A percentile compares a stretch with the other conserved stretches of the same genome.
phyloP scores from a whole-genome alignment of 106 monocot genomes.

The Ottelia alismoides region DNA sequence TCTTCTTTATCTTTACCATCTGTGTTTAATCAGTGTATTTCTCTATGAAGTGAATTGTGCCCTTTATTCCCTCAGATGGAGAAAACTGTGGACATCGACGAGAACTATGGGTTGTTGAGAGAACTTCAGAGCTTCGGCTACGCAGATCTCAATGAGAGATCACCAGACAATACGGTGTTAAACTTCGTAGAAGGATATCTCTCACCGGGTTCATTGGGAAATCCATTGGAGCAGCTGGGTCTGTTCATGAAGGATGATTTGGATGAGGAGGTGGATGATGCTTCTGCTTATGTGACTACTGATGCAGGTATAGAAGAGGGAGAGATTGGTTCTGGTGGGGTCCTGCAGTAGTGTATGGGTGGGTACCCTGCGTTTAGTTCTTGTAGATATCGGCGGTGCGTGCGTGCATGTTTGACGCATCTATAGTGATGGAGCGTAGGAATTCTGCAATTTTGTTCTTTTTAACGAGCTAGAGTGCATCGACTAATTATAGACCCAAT shows the following conservation, averaged over 20 bases:
- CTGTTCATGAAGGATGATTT: constrained; percentile 85
- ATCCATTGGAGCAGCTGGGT: constrained; percentile 80
- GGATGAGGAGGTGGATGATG: constrained; percentile 54
- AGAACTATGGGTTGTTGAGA: constrained; percentile 44
- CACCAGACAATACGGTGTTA: constrained; percentile 45
- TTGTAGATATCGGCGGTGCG: too few relatives aligned
- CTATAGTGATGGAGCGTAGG: too few relatives aligned
- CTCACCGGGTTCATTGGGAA: too few relatives aligned
- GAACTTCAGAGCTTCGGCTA: constrained; percentile 51
- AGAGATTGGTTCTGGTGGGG: constrained; percentile 85
- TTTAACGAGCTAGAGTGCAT: too few relatives aligned
- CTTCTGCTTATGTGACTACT: neutral
- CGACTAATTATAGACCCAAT: too few relatives aligned
- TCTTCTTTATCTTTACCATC: neutral
- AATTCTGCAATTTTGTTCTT: too few relatives aligned
- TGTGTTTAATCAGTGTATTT: too few relatives aligned
- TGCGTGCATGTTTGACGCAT: too few relatives aligned
- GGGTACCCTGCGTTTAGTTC: too few relatives aligned
- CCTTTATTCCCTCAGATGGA: too few relatives aligned
- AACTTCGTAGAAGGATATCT: constrained; percentile 35
- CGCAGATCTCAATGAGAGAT: constrained; percentile 30
- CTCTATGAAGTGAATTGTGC: too few relatives aligned
- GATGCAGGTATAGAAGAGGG: constrained; percentile 90
- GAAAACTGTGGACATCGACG: constrained; percentile 84
- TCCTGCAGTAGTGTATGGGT: too few relatives aligned